Conservation (phyloP, 2,329 filamentous ascomycete species). For the Colletotrichum theobromicola region DNA sequence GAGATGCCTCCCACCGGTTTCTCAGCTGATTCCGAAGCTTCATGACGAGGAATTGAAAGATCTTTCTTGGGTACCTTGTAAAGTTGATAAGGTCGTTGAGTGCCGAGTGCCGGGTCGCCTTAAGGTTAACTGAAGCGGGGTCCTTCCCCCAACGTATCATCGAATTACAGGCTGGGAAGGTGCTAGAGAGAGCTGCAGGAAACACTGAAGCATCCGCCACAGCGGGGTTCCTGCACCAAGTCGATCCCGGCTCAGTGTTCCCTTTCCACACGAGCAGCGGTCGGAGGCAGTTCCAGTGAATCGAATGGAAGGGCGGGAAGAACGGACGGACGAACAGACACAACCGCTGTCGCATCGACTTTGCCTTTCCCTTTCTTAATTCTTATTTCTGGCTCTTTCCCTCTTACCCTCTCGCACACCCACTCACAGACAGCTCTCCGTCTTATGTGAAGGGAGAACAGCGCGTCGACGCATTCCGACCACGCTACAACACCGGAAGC, state of each 20-base stretch:
- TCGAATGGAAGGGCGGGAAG: background rate
- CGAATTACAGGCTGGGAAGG: background rate
- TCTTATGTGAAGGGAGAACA: background rate
- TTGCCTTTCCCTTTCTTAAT: background rate
- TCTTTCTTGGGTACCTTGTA: no score
- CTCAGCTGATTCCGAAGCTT: background rate
- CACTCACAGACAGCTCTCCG: background rate
- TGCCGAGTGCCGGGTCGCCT: background rate
- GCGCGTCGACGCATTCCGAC: background rate
- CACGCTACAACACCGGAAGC: background rate
- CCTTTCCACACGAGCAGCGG: background rate
- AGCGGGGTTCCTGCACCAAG: constrained; percentile 14
- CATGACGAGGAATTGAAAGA: no score
- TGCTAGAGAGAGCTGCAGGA: background rate
- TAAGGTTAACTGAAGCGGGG: constrained; percentile 14
- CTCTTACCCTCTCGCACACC: background rate
- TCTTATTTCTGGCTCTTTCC: background rate
- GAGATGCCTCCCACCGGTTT: background rate
- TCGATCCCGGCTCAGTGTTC: background rate
- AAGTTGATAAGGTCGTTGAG: background rate
- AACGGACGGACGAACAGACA: background rate
- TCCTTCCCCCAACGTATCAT: background rate
- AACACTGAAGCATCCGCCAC: background rate
- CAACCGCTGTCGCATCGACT: background rate
- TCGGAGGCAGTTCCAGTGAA: background rate